Evolutionary conservation across 345 rosid genomes (phyloP), one percentile per base, ranked within the genome.

Genomic region (Atalantia buxifolia): DNA sequence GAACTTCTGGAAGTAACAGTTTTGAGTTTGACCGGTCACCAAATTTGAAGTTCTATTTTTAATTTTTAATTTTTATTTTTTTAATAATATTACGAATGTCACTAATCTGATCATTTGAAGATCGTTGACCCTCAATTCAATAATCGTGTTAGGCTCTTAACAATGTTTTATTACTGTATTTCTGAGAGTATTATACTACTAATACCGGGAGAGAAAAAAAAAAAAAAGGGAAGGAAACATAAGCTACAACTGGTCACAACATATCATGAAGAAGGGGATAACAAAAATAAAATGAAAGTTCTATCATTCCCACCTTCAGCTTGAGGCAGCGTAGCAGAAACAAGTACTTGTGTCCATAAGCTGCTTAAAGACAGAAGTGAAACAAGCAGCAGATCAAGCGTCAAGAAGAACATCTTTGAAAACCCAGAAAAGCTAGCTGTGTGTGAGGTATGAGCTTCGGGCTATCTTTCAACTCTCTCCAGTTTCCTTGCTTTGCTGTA

Each of bases 311-410:
- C 56, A 86, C 91, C 91, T 56, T 88, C 91, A 70, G 80, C 81
- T 70, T 83, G 85, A 59, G 85, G 82, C 74, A 88, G 72, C 68
- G 18, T 76, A 14, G 84, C 80, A 71, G 72, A 86, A 70, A 76
- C 82, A 70, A 69, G 38, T 69, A 77, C 33, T 22, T 38, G 63
- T 36, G 70, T 53, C 55, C 66, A 31, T 64, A 68, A 78, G 82
- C 66, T 81, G 75, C 72, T 75, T 73, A 81, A 40, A 50, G 56
- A 69, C 40, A 82, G 28, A 82, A 69, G 14, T 28, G 75, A 61
- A 4, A 18, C 25, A 25, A 60, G 56, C 5, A 61, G 24, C 19
- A 61, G 19, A 40, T 28, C 42, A 30, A 21, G 18, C 7, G 25
- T 72, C 28, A 38, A 13, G 22, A 74, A 35, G 45, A 28, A 61